phyloP scores from a whole-genome alignment of 192 early-diverging fungal species.

The Coemansia sp. region DNA sequence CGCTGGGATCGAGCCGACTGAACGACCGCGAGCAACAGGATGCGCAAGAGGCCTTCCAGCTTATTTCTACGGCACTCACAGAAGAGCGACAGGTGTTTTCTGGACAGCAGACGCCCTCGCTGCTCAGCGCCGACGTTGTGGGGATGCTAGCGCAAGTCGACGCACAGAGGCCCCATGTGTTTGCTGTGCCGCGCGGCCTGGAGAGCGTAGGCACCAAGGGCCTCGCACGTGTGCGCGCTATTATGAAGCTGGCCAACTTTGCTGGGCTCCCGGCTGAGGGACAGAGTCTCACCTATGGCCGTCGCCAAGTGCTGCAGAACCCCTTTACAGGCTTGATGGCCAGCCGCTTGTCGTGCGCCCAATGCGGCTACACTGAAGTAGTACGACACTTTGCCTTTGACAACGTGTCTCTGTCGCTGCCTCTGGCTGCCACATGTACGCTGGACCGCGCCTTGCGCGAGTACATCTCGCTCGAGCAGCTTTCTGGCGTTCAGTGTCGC shows the following conservation, averaged over 20 bases:
- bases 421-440: conserved; percentile 50
- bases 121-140: conserved; percentile 35
- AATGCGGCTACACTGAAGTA: conserved; percentile 78
- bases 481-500: conserved; percentile 44
- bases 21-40: conserved; percentile 81
- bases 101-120: conserved; percentile 40
- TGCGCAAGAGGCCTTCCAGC: conserved; percentile 86
- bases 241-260: conserved; percentile 43
- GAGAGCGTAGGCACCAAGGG: conserved; percentile 51
- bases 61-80: conserved; percentile 71
- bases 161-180: conserved; percentile 22
- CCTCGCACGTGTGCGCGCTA: conserved; percentile 44
- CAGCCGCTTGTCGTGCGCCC: conserved; percentile 71
- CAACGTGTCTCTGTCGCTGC: conserved; percentile 72
- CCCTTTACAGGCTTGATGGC: conserved; percentile 81
- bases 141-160: conserved; percentile 29
- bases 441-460: conserved; percentile 43
- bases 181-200: conserved; percentile 45
- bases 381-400: conserved; percentile 82
- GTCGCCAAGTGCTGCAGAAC: conserved; percentile 52
- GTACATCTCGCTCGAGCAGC: conserved; percentile 48
- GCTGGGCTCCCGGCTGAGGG: conserved; percentile 38
- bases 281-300: conserved; percentile 46
- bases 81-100: conserved; percentile 58
- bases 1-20: conserved; percentile 61